phyloP scores from a whole-genome alignment of 352 stramenopile genomes.

The Aphanomyces invadans region DNA sequence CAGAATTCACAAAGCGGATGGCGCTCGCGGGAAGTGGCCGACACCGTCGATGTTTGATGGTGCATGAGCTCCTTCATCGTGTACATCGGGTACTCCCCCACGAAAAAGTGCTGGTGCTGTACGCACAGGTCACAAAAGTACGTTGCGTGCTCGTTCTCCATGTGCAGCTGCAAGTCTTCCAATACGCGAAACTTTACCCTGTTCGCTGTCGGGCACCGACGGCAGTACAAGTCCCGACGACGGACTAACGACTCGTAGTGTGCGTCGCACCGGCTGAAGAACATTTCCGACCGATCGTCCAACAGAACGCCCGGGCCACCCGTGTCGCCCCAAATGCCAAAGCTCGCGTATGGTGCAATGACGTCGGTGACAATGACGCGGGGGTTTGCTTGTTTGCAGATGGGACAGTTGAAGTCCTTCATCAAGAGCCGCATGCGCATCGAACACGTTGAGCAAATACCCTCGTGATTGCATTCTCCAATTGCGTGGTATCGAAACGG shows the following conservation, averaged over 20 bases:
- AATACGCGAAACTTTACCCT: constrained; percentile 49
- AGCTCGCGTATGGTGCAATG: constrained; percentile 47
- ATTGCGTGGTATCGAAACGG: constrained; percentile 61
- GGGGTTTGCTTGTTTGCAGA: constrained; percentile 67
- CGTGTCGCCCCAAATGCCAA: constrained; percentile 68
- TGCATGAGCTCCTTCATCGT: constrained; percentile 56
- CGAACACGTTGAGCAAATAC: constrained; percentile 75
- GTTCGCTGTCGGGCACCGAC: not conserved
- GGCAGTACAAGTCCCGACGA: constrained; percentile 55
- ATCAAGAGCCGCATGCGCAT: constrained; percentile 75
- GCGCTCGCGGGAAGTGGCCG: constrained; percentile 44
- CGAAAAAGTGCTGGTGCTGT: constrained; percentile 67
- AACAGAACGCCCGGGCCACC: constrained; percentile 48
- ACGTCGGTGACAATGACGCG: constrained; percentile 54
- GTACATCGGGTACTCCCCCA: constrained; percentile 75
- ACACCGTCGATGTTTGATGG: constrained; percentile 54
- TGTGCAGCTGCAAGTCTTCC: constrained; percentile 57
- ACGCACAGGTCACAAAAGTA: constrained; percentile 78
- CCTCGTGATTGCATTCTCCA: constrained; percentile 67
- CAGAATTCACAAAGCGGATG: constrained; percentile 88
- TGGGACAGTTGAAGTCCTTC: constrained; percentile 68
- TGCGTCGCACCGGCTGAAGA: constrained; percentile 57
- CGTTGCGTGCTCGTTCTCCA: constrained; percentile 50
- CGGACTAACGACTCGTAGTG: constrained; percentile 52
- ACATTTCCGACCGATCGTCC: constrained; percentile 68